These are phyloP conservation scores for Peronospora farinosa DNA, from an alignment of 352 stramenopile genomes.

Conservation along the genomic window DNA sequence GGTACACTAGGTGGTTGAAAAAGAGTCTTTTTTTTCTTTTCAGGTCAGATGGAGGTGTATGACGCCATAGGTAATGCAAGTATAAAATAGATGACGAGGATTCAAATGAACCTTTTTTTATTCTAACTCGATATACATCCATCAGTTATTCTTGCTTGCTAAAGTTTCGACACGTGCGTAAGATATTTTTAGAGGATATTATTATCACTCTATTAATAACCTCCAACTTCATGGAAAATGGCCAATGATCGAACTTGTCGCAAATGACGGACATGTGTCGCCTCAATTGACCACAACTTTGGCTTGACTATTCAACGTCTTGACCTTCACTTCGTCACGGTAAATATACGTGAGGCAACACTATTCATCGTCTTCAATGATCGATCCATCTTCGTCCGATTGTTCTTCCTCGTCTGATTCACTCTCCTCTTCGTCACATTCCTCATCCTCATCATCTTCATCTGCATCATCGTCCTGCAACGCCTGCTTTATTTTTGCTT, in stretches of 20 bases:
- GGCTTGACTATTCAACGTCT: background rate
- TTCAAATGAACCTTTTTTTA: too few relatives aligned
- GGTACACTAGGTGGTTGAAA: too few relatives aligned
- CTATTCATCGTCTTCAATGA: constrained; percentile 17
- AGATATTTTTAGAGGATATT: too few relatives aligned
- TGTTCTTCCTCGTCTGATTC: constrained; percentile 23
- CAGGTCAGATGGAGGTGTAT: too few relatives aligned
- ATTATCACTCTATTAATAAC: too few relatives aligned
- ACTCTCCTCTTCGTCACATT: constrained; percentile 27
- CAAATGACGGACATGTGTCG: constrained; percentile 4
- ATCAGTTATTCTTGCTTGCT: too few relatives aligned
- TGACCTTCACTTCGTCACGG: background rate
- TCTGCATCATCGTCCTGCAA: constrained; percentile 42
- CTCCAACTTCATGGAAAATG: background rate
- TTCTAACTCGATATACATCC: too few relatives aligned
- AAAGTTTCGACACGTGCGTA: too few relatives aligned
- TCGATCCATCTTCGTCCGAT: constrained; percentile 11
- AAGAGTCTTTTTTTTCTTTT: too few relatives aligned
- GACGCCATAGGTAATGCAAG: too few relatives aligned
- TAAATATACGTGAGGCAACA: too few relatives aligned
- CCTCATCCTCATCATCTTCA: constrained; percentile 29
- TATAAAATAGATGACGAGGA: too few relatives aligned
- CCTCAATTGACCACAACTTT: background rate
- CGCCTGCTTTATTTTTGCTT: constrained; percentile 51
- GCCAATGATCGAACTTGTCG: constrained; percentile 3